Conservation (phyloP, 345 rosid genomes). For the Jatropha curcas region DNA sequence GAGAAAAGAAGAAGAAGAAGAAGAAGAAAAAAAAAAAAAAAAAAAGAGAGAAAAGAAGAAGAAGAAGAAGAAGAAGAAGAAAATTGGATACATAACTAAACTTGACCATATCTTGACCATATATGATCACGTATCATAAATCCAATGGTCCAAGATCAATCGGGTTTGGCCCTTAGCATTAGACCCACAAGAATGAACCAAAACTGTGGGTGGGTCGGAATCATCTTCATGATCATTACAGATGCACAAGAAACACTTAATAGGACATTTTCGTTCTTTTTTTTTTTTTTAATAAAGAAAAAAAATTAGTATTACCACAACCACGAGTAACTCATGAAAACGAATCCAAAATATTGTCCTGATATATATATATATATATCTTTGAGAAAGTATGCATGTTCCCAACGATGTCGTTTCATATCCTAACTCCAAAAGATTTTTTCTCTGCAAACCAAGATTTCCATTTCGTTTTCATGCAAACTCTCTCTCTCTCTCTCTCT, state of each 20-base stretch:
- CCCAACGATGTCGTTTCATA: slow-evolving; percentile 29
- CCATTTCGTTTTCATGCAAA: slow-evolving; percentile 26
- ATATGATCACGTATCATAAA: slow-evolving; percentile 7
- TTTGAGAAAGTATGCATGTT: slow-evolving; percentile 16
- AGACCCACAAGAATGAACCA: slow-evolving; percentile 30
- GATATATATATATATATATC: slow-evolving; percentile 19
- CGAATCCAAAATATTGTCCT: slow-evolving; percentile 4
- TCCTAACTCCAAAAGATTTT: background rate
- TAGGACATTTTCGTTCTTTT: background rate
- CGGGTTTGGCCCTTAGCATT: background rate
- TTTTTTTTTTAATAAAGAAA: background rate
- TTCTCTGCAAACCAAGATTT: slow-evolving; percentile 8
- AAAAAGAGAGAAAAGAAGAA: too few relatives aligned
- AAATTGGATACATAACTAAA: slow-evolving; percentile 7
- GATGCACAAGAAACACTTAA: slow-evolving; percentile 9
- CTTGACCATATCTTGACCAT: slow-evolving; percentile 34
- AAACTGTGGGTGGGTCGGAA: slow-evolving; percentile 33
- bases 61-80: background rate
- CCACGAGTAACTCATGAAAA: slow-evolving; percentile 19
- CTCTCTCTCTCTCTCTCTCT: background rate
- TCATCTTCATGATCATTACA: slow-evolving; percentile 19
- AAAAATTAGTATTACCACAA: background rate
- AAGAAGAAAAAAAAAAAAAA: too few relatives aligned
- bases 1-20: too few relatives aligned
- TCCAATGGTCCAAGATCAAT: slow-evolving; percentile 23